phyloP scores from a whole-genome alignment of 2,329 filamentous ascomycete genomes.

The Fusarium clavum region DNA sequence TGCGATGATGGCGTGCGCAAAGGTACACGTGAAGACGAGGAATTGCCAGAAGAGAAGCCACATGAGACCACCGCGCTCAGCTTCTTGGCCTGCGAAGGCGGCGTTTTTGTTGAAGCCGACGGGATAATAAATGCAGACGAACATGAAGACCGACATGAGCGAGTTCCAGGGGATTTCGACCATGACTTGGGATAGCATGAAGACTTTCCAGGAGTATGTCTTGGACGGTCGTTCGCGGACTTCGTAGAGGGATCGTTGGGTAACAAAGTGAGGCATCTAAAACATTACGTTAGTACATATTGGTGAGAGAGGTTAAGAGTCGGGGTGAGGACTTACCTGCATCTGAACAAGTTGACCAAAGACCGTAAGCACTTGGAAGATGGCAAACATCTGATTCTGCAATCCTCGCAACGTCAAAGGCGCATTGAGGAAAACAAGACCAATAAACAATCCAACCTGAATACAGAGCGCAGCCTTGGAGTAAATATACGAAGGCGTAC shows the following conservation, averaged over 20 bases:
- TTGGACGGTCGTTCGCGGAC: conserved; percentile 86
- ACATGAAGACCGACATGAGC: conserved; percentile 79
- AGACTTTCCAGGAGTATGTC: conserved; percentile 86
- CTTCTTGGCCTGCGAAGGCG: conserved; percentile 23
- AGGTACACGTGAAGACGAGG: conserved; percentile 75
- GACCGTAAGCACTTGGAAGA: conserved; percentile 85
- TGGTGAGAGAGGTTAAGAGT: fast-evolving
- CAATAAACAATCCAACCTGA: conserved; percentile 77
- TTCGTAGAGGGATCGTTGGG: conserved; percentile 84
- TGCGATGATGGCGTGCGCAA: conserved; percentile 73
- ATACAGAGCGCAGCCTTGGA: conserved; percentile 79
- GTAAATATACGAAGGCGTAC: conserved; percentile 89
- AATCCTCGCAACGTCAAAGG: conserved; percentile 79
- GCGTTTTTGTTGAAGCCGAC: conserved; percentile 81
- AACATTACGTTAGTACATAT: conserved; percentile 51
- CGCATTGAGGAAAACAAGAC: conserved; percentile 81
- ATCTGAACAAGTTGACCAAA: conserved; percentile 80
- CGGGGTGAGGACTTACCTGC: conserved; percentile 29
- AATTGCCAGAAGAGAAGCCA: conserved; percentile 74
- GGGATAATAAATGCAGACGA: conserved; percentile 86
- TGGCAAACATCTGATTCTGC: conserved; percentile 88
- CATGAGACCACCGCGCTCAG: conserved; percentile 72
- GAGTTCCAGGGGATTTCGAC: conserved; percentile 89
- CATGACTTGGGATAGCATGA: conserved; percentile 84
- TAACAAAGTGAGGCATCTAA: conserved; percentile 87